Evolutionary conservation across 352 stramenopile species (phyloP).

Genomic region (Pythium scleroteichum): DNA sequence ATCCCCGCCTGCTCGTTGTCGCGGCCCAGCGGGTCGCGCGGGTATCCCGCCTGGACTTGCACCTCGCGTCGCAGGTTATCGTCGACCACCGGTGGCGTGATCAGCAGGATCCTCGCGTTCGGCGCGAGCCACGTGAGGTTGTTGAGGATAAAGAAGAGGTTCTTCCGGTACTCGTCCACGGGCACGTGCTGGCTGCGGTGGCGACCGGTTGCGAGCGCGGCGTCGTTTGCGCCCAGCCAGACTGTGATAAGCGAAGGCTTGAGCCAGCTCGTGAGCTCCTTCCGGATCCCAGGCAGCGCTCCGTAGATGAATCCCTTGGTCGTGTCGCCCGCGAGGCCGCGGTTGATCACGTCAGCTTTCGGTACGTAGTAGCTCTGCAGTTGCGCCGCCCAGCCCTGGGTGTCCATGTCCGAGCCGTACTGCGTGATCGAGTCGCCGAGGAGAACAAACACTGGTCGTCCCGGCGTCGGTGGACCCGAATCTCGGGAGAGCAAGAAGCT

Average conservation of each 20-base stretch:
- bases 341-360: constrained; percentile 29
- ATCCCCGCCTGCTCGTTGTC: constrained; percentile 35
- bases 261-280: constrained; percentile 34
- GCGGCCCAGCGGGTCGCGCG: constrained; percentile 29
- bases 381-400: constrained; percentile 33
- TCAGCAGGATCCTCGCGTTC: constrained; percentile 37
- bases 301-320: constrained; percentile 34
- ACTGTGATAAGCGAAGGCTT: constrained; percentile 44
- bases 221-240: constrained; percentile 67
- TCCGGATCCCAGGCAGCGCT: constrained; percentile 40
- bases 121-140: constrained; percentile 32
- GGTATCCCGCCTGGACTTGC: constrained; percentile 8
- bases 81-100: constrained; percentile 47
- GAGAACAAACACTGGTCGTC: constrained; percentile 2
- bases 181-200: constrained; percentile 45
- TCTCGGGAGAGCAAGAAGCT: not conserved
- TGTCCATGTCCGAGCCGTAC: constrained; percentile 33
- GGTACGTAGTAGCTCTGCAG: constrained; percentile 51
- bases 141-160: constrained; percentile 28
- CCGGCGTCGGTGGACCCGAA: not conserved
- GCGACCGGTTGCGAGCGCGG: constrained; percentile 35
- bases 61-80: constrained; percentile 30
- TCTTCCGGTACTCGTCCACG: constrained; percentile 42
- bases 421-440: constrained; percentile 18
- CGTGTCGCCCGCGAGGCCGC: constrained; percentile 1